These are phyloP conservation scores for Cercospora beticola DNA, from an alignment of 2,329 filamentous ascomycete species.

Conservation along the genomic window DNA sequence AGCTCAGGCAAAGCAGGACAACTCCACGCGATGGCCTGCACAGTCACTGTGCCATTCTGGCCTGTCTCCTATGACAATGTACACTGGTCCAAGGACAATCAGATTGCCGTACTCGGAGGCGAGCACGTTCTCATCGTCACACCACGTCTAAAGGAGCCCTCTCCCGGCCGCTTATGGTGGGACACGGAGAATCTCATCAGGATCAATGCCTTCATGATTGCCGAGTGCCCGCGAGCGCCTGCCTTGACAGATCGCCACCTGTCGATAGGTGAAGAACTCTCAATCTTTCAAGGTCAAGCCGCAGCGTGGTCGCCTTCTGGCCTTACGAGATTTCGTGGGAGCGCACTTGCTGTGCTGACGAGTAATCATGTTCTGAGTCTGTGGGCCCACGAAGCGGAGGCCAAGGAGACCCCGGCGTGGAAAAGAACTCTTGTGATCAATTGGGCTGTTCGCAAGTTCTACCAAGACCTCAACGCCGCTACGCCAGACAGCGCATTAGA, in stretches of 20 bases:
- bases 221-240: conserved; percentile 49
- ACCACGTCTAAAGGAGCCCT: conserved; percentile 29
- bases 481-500: conserved; percentile 26
- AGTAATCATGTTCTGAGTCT: conserved; percentile 58
- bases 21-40: conserved; percentile 22
- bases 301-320: conserved; percentile 59
- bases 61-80: conserved; percentile 55
- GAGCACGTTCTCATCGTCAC: conserved; percentile 56
- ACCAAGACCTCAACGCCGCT: conserved; percentile 28
- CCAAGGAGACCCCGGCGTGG: conserved; percentile 50
- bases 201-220: conserved; percentile 53
- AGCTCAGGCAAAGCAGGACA: conserved; percentile 6
- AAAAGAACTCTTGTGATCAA: conserved; percentile 56
- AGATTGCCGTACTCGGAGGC: conserved; percentile 57
- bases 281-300: conserved; percentile 49
- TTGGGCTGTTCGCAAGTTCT: conserved; percentile 44
- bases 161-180: conserved; percentile 1
- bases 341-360: conserved; percentile 56
- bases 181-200: conserved; percentile 41
- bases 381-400: conserved; percentile 52
- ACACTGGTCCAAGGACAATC: conserved; percentile 60
- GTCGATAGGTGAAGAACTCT: conserved; percentile 61
- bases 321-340: conserved; percentile 54
- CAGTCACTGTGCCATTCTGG: conserved; percentile 42
- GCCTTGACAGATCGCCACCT: conserved; percentile 50